Percentiles rank a stretch among this genome's conserved stretches.
phyloP scores from a whole-genome alignment of 108 stramenopile genomes.

The Nitzschia sp. region DNA sequence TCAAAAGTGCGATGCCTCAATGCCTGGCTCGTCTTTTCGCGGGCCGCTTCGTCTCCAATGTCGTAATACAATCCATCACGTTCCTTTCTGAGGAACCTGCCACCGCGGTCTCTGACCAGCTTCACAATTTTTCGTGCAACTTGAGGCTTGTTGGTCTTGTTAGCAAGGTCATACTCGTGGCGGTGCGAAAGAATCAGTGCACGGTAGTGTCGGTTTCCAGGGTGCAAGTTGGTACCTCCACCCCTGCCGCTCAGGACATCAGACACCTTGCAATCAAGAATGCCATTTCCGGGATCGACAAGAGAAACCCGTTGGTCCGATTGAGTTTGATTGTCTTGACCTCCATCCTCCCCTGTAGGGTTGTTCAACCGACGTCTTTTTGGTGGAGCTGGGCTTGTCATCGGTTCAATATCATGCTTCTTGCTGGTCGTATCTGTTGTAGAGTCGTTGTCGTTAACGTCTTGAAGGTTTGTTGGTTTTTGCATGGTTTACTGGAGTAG shows the following conservation, averaged over 20 bases:
- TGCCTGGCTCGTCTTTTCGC: conserved; percentile 70
- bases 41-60: conserved; percentile 59
- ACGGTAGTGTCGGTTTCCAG: conserved; percentile 55
- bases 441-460: no score
- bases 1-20: conserved; percentile 67
- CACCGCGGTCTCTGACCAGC: conserved; percentile 52
- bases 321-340: no score
- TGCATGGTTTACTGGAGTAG: no score
- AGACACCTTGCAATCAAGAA: neutral
- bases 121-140: conserved; percentile 59
- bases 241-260: conserved; percentile 56
- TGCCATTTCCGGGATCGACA: neutral
- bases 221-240: conserved; percentile 51
- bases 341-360: no score
- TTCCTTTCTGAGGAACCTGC: conserved; percentile 67
- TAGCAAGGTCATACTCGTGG: conserved; percentile 24
- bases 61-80: conserved; percentile 52
- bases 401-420: no score
- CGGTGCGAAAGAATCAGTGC: conserved; percentile 30
- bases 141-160: conserved; percentile 42
- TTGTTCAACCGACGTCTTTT: no score
- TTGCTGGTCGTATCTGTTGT: no score
- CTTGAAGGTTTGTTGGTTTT: no score
- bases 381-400: no score
- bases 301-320: no score